Base-by-base conservation (phyloP, 2,329 filamentous ascomycete species). In the Fusarium nisikadoi region DNA sequence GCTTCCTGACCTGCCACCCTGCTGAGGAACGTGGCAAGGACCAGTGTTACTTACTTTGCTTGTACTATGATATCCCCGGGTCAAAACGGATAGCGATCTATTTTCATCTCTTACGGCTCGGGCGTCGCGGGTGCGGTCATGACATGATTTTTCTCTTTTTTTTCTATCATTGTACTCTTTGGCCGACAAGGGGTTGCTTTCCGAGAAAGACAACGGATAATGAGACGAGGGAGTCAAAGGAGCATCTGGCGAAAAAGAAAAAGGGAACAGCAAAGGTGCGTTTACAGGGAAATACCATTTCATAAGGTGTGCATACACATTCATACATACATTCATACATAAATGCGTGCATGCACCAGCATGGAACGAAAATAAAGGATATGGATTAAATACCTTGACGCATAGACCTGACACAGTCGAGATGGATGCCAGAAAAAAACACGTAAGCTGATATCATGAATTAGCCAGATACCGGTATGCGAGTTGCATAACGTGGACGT, bases 21-120 rank as follows among this genome's bases (percentile, higher is more conserved):
- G 36, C 27, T 35, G 55, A 68, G 39, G 45, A 43, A 54, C 42
- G 25, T 49, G 27, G 41, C 45, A 50, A 66, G 49, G 45, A 65
- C 50, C 47, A 63, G 60, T 58, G 50, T 49, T 58, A 65, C 43
- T 42, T 58, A 29, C 35, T 55, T 73, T 65, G 65, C 66, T 73
- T 70, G 65, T 70, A 73, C 61, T 68, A 73, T 73, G 70, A 73
- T 73, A 73, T 73, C 66, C 70, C 70, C 55, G 55, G 70, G 63
- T 64, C 58, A 64, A 59, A 72, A 68, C 66, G 66, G 57, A 71
- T 56, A 70, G 70, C 70, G 70, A 53, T 71, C 45, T 64, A 62
- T 68, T 68, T 62, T 49, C 42, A 62, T 61, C 62, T 61, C 39
- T 60, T 58, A 38, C 27, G 41, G 43, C 52, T 66, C 39, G 38